Base-by-base conservation (phyloP, 2,329 filamentous ascomycete genomes). In the Claviceps sorghi region DNA sequence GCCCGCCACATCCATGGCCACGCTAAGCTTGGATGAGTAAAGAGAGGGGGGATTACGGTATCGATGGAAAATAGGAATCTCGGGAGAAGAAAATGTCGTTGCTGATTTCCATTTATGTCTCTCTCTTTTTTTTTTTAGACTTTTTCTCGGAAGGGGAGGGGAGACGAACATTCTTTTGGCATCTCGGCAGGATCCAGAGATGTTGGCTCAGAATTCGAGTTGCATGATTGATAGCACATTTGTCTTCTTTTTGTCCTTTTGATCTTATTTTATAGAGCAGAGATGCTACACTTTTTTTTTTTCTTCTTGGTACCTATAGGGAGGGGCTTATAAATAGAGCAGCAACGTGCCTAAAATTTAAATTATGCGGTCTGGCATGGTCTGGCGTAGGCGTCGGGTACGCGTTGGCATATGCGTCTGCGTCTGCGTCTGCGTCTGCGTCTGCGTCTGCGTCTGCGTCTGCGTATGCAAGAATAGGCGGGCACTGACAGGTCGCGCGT, bases 1-100 rank as follows among this genome's bases (percentile, higher is more conserved):
- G 60, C 55, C 38, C 68, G 72, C 54, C 70, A 72, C 60, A 64
- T 66, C 48, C 73, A 72, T 56, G 66, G 55, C 2, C 66, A 68
- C 51, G 59, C 58, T 38, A 63, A 60, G 38, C 57, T 61, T 52
- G 62, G 60, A 59, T 52, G 34, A 49, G 50, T 26, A 54, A 57
- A 48, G 55, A 53, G 47, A n/a, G n/a, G n/a, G n/a, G n/a, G n/a
- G n/a, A n/a, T n/a, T 34, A 49, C 34, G 41, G 52, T 17, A 36
- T 36, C 2, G 34, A 36, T 53, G 49, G 41, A 36, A 52, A 52
- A 51, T 48, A 11, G 30, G 51, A 43, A 36, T 26, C 45, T 49
- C 49, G 56, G n/a, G n/a, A n/a, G n/a, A n/a, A 58, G 58, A 58
- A 58, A 56, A 52, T 48, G 50, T 53, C 29, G 48, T 53, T 54